A percentile compares a stretch with the other conserved stretches of the same genome.
Conservation (phyloP, 1,139 yeast genomes). For the Debaryomycetaceae sp. region DNA sequence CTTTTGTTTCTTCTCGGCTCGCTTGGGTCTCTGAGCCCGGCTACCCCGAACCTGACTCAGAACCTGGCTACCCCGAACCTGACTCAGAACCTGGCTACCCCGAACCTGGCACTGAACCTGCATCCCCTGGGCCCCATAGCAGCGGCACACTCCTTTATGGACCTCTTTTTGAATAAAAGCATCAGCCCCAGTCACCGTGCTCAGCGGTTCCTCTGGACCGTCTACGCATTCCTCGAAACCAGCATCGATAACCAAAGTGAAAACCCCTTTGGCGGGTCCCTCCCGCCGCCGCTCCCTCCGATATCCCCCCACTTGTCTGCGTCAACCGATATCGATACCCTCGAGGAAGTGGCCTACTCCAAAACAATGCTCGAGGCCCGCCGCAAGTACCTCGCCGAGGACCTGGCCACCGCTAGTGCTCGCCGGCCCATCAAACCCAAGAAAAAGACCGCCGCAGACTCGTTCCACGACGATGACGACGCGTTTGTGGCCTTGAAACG, state of each 20-base stretch:
- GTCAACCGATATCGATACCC: slow-evolving; percentile 58
- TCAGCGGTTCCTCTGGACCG: slow-evolving; percentile 67
- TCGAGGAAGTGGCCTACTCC: slow-evolving; percentile 62
- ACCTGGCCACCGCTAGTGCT: slow-evolving; percentile 25
- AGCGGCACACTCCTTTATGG: slow-evolving; percentile 32
- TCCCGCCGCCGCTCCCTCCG: slow-evolving; percentile 38
- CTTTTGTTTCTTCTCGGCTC: neutral
- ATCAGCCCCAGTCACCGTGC: slow-evolving; percentile 56
- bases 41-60: too few relatives aligned
- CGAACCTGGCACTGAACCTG: too few relatives aligned
- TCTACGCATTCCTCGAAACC: slow-evolving; percentile 74
- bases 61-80: too few relatives aligned
- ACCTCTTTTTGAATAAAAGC: slow-evolving; percentile 47
- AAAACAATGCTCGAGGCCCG: slow-evolving; percentile 57
- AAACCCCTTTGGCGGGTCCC: slow-evolving; percentile 56
- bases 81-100: too few relatives aligned
- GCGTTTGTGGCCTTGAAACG: too few relatives aligned
- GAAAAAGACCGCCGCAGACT: slow-evolving; percentile 14
- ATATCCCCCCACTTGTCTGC: slow-evolving; percentile 27
- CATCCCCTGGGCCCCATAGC: neutral
- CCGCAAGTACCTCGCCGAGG: slow-evolving; percentile 41
- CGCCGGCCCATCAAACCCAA: slow-evolving; percentile 24
- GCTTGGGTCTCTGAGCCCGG: too few relatives aligned
- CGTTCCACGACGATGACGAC: too few relatives aligned
- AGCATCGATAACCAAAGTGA: slow-evolving; percentile 41